Conservation (phyloP, 31 red algal species). For the Odonthalia washingtoniensis region DNA sequence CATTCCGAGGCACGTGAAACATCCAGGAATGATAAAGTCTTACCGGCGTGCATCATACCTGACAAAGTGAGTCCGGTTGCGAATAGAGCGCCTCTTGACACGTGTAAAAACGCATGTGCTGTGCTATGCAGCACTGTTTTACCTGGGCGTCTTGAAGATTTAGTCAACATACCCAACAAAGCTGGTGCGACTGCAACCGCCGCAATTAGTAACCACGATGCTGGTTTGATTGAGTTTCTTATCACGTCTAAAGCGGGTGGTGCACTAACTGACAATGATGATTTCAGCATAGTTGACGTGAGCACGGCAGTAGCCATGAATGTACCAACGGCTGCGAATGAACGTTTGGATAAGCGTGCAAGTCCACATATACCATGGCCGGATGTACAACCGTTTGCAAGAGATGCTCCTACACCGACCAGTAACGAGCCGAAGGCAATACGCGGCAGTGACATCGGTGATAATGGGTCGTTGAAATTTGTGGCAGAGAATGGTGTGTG, state of each 20-base stretch:
- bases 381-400: slow-evolving; percentile 61
- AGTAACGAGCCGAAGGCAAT: slow-evolving; percentile 17
- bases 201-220: neutral
- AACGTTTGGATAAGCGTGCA: slow-evolving; percentile 46
- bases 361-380: slow-evolving; percentile 77
- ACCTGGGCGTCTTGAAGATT: neutral
- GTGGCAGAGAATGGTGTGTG: neutral
- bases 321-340: slow-evolving; percentile 35
- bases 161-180: slow-evolving; percentile 13
- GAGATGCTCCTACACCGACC: slow-evolving; percentile 48
- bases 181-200: neutral
- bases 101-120: slow-evolving; percentile 19
- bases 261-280: neutral
- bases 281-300: neutral
- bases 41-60: slow-evolving; percentile 39
- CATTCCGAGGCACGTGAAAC: slow-evolving; percentile 9
- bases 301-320: slow-evolving; percentile 34
- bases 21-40: slow-evolving; percentile 36
- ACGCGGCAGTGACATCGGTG: neutral
- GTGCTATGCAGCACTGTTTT: neutral
- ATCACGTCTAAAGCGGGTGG: neutral
- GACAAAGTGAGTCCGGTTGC: slow-evolving; percentile 37
- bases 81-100: slow-evolving; percentile 37
- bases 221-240: neutral
- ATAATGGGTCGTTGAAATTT: slow-evolving; percentile 32